Base-by-base conservation (phyloP, 1,139 yeast genomes). In the Taphrina communis region DNA sequence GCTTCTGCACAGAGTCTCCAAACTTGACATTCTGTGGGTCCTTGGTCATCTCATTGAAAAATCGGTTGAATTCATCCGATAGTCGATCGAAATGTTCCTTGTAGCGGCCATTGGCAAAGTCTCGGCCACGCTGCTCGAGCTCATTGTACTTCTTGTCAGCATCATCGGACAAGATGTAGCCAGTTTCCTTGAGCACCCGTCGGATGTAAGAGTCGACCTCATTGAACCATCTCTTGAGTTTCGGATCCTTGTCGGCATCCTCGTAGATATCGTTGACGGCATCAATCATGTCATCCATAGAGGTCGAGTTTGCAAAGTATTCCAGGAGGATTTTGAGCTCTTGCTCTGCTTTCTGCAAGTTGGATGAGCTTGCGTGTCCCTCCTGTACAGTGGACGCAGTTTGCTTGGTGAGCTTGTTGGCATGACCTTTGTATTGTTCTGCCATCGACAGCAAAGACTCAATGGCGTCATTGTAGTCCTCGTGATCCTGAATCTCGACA, bases 401-500 rank as follows among this genome's bases (percentile, higher is more conserved):
- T 51, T 69, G 69, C 31, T 61, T 52, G 38, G 62, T 46, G 5
- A 55, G 50, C 8, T 42, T 51, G 52, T 59, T 42, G 46, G 67
- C n/a, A 41, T 63, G 62, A 7, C 67, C 68, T 21, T 51, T 48
- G 39, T 70, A 69, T 12, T 56, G 39, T 57, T 73, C 74, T n/a
- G 69, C 69, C 58, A 73, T 48, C 36, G 68, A 65, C 21, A 73
- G 66, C 12, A 73, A 39, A 21, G 72, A 39, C 51, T 71, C 72
- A 35, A 72, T 60, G 25, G 73, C 74, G 19, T 65, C 68, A 44
- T 70, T 70, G 59, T 72, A 73, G 42, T 72, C 73, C 39, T 59
- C 69, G 39, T 71, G 73, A 14, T 70, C 71, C 50, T 73, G 74
- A 62, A 73, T 71, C 57, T 72, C 73, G 39, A 69, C 72, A 17